These are phyloP conservation scores for Leucosporidium yakuticum DNA, from an alignment of 768 basidiomycete genomes.

Conservation along the genomic window DNA sequence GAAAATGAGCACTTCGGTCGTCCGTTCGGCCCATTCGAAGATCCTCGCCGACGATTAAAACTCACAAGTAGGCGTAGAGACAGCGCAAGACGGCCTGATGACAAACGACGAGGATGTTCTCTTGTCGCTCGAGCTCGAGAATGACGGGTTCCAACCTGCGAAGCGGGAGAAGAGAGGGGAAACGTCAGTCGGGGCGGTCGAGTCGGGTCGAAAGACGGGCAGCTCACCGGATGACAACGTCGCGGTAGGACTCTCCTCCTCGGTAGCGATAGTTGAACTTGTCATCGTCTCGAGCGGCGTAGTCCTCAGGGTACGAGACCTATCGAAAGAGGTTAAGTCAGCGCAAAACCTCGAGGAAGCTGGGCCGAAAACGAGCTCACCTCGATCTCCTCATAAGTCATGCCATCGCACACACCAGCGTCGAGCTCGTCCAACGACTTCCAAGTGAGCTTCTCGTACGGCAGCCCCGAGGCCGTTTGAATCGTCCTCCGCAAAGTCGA, in stretches of 20 bases:
- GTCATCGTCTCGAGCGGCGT: conserved; percentile 95
- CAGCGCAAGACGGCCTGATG: conserved; percentile 63
- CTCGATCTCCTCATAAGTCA: conserved; percentile 99
- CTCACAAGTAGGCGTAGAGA: conserved; percentile 80
- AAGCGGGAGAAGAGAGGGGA: background rate
- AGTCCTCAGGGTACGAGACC: conserved; percentile 94
- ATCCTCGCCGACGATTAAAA: background rate
- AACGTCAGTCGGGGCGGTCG: background rate
- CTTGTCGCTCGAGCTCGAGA: conserved; percentile 97
- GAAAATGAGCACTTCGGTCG: background rate
- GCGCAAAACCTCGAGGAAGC: background rate
- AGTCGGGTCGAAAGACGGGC: conserved; percentile 46
- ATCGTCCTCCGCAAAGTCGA: conserved; percentile 92
- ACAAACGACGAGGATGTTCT: conserved; percentile 92
- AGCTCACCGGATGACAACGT: conserved; percentile 52
- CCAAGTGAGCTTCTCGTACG: conserved; percentile 92
- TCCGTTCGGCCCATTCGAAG: background rate
- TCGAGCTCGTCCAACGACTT: conserved; percentile 97
- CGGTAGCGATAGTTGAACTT: conserved; percentile 99
- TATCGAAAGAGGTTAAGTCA: conserved; percentile 39
- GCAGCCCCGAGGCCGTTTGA: conserved; percentile 74
- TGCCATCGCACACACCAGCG: conserved; percentile 97
- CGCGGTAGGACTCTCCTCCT: conserved; percentile 92
- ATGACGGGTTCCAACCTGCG: conserved; percentile 93
- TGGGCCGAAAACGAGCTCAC: conserved; percentile 46